A percentile compares a stretch with the other conserved stretches of the same genome.
Conservation (phyloP, 148 eudicot species). For the Camellia granthamiana region DNA sequence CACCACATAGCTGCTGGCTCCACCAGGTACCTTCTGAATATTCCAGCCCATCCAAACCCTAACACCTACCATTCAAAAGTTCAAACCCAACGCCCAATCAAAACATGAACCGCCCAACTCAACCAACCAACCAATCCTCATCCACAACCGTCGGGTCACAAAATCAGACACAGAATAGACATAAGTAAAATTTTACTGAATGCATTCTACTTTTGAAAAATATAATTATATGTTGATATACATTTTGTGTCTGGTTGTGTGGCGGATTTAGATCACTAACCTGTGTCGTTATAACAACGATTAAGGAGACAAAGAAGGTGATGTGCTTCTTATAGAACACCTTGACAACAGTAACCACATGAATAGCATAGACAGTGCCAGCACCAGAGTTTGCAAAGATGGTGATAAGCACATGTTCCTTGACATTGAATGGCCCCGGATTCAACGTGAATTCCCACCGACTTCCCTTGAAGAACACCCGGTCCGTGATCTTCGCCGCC, state of each 20-base stretch:
- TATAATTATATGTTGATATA: no score
- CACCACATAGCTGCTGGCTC: conserved; percentile 99
- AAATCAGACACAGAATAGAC: no score
- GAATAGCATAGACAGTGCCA: conserved; percentile 85
- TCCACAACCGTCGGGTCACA: background rate
- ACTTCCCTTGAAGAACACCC: conserved; percentile 51
- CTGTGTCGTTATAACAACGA: conserved; percentile 87
- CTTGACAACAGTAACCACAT: conserved; percentile 83
- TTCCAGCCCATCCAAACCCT: conserved; percentile 99
- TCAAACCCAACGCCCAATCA: background rate
- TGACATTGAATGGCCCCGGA: conserved; percentile 91
- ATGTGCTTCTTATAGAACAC: conserved; percentile 76
- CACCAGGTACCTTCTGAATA: conserved; percentile 77
- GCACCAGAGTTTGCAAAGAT: conserved; percentile 96
- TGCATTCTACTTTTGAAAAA: no score
- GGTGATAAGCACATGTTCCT: conserved; percentile 92
- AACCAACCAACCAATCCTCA: background rate
- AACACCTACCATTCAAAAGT: conserved; percentile 64
- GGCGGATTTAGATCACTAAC: conserved; percentile 23
- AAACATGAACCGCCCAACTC: background rate
- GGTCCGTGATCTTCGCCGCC: conserved; percentile 63
- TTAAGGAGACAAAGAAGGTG: conserved; percentile 75
- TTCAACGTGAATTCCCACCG: conserved; percentile 74
- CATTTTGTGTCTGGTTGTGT: no score
- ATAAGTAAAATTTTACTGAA: no score